Evolutionary conservation across 1,139 yeast species (phyloP), one percentile per base, ranked within the genome.

Genomic region (Diutina neorugosa): DNA sequence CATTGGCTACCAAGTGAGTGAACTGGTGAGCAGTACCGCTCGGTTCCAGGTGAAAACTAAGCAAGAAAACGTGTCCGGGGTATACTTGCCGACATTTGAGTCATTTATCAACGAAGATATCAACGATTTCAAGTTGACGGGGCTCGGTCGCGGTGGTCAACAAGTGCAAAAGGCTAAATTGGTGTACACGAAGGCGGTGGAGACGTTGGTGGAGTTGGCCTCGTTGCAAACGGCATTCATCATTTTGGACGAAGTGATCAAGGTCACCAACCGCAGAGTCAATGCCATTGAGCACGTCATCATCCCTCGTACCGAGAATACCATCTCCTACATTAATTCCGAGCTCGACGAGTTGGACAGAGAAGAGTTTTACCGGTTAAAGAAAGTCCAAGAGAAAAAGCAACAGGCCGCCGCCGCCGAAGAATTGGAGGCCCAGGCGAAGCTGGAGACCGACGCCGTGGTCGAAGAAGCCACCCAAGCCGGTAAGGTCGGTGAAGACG

Each of bases 221-320:
- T 89, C 97, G 11, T 76, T 93, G 63, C 94, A 87, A 68, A 93
- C 98, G 3, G 98, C 98, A 4, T 93, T 93, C 67, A 89, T 93
- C 57, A 91, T 93, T 60, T 79, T 93, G 66, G 98, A 93, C 70
- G 98, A 93, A 67, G 98, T 93, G 55, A 93, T 93, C 68, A 93
- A 93, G 70, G 96, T 93, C 54, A 93, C 98, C 55, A 93, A 93
- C 70, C 82, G 98, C 73, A 86, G 98, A 78, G 98, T 93, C 62
- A 93, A 93, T 69, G 98, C 98, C 60, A 93, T 93, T 71, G 98
- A 93, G 73, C 98, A 93, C 67, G 98, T 93, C 53, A 91, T 93
- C 63, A 93, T 93, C 56, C 98, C 98, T 57, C 81, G 98, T 69
- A 91, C 98, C 2, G 97, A 93, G 69, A 93, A 93, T 69, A 93